Conservation (phyloP, 1,284 basidiomycete species). For the Takashimella koratensis region DNA sequence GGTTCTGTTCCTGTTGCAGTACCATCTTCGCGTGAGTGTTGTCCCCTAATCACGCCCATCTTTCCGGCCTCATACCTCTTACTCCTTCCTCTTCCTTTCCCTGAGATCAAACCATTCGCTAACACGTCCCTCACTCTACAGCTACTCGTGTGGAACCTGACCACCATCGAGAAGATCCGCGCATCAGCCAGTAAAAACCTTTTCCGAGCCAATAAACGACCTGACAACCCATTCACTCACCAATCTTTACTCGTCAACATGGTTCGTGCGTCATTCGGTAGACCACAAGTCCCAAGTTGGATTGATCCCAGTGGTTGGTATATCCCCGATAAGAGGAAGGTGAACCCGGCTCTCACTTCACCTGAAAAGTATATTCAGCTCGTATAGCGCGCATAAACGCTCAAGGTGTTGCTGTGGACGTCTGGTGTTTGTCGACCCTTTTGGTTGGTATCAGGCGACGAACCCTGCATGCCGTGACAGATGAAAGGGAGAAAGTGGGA, state of each 20-base stretch:
- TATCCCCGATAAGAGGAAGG: constrained; percentile 26
- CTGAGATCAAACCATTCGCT: too few relatives aligned
- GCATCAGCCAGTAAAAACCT: constrained; percentile 38
- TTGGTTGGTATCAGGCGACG: too few relatives aligned
- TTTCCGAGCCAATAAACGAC: constrained; percentile 25
- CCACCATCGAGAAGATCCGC: constrained; percentile 74
- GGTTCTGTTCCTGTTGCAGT: constrained; percentile 68
- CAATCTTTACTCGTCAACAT: constrained; percentile 37
- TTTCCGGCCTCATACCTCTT: neutral
- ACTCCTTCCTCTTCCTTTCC: constrained; percentile 2
- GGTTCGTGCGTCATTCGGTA: constrained; percentile 36
- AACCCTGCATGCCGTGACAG: too few relatives aligned
- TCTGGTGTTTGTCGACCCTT: too few relatives aligned
- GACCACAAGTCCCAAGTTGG: constrained; percentile 48
- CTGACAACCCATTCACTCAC: constrained; percentile 46
- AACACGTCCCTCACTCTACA: constrained; percentile 33
- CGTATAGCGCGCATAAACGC: constrained; percentile 10
- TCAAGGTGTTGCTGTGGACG: too few relatives aligned
- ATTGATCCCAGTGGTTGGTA: constrained; percentile 39
- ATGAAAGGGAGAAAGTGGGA: too few relatives aligned
- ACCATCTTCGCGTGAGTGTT: constrained; percentile 72
- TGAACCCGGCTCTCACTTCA: constrained; percentile 43
- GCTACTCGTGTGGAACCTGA: constrained; percentile 77
- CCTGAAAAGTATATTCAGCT: constrained; percentile 23
- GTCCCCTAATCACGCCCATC: neutral